phyloP scores from a whole-genome alignment of 2,329 filamentous ascomycete species.

The Colletotrichum sp. region DNA sequence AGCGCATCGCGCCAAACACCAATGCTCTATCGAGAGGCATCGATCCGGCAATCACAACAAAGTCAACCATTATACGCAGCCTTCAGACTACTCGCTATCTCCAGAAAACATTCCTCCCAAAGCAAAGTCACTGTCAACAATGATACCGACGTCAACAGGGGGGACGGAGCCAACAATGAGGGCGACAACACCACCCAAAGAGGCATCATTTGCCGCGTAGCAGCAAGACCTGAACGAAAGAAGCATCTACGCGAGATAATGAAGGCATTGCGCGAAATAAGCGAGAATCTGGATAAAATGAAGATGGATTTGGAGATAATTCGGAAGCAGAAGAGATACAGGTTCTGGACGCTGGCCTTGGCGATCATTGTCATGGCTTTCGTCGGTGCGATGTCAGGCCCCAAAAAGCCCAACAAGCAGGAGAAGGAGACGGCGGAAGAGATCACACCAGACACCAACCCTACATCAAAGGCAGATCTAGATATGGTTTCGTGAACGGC shows the following conservation, averaged over 20 bases:
- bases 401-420: fast-evolving
- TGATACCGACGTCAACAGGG: fast-evolving
- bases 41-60: background rate
- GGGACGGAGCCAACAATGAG: fast-evolving
- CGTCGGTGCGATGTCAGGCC: background rate
- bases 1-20: background rate
- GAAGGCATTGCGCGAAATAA: background rate
- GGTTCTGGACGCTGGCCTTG: background rate
- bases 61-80: fast-evolving
- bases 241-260: background rate
- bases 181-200: background rate
- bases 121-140: fast-evolving
- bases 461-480: background rate
- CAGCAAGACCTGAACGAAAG: background rate
- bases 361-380: background rate
- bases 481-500: fast-evolving
- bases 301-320: no score
- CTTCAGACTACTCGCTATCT: fast-evolving
- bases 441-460: fast-evolving
- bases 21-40: fast-evolving
- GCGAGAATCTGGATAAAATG: background rate
- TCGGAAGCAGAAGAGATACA: fast-evolving
- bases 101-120: fast-evolving
- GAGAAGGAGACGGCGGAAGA: background rate
- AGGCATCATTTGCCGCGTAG: background rate